Percentiles rank a stretch among this genome's conserved stretches.
Conservation (phyloP, 148 eudicot species). For the Amaranthus cruentus region DNA sequence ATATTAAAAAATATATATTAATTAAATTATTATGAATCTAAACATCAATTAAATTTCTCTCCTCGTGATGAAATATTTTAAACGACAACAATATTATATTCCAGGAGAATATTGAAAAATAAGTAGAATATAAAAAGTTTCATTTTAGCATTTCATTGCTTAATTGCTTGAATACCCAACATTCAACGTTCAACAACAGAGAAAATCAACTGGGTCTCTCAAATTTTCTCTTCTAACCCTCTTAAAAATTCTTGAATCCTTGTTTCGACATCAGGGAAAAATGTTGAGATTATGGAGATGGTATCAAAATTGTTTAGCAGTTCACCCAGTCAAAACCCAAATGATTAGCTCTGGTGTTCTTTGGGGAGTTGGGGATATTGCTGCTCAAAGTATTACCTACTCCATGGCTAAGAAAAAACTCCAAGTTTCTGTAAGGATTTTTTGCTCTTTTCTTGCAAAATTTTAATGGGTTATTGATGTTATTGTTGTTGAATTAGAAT, state of each 20-base stretch:
- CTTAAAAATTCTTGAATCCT: neutral
- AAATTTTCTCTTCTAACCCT: neutral
- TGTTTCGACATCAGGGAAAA: neutral
- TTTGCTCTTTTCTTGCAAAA: neutral
- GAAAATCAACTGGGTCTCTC: too few relatives aligned
- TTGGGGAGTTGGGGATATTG: conserved; percentile 90
- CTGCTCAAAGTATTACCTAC: conserved; percentile 77
- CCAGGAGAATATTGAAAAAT: too few relatives aligned
- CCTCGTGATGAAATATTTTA: too few relatives aligned
- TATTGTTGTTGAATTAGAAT: neutral
- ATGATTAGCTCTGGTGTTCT: conserved; percentile 82
- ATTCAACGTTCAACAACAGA: too few relatives aligned
- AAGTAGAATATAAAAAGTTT: too few relatives aligned
- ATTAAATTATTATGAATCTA: too few relatives aligned
- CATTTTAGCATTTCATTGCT: too few relatives aligned
- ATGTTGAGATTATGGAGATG: conserved; percentile 89
- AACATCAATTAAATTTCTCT: too few relatives aligned
- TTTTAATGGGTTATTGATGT: conserved; percentile 7
- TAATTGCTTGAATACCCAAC: too few relatives aligned
- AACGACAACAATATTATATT: too few relatives aligned
- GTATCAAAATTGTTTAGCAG: conserved; percentile 78
- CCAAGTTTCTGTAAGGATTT: conserved; percentile 22
- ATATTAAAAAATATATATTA: too few relatives aligned
- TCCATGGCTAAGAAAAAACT: conserved; percentile 32
- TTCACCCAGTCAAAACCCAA: conserved; percentile 88